Base-by-base conservation (phyloP, 1,284 basidiomycete genomes). In the Exobasidium cylindrosporum region DNA sequence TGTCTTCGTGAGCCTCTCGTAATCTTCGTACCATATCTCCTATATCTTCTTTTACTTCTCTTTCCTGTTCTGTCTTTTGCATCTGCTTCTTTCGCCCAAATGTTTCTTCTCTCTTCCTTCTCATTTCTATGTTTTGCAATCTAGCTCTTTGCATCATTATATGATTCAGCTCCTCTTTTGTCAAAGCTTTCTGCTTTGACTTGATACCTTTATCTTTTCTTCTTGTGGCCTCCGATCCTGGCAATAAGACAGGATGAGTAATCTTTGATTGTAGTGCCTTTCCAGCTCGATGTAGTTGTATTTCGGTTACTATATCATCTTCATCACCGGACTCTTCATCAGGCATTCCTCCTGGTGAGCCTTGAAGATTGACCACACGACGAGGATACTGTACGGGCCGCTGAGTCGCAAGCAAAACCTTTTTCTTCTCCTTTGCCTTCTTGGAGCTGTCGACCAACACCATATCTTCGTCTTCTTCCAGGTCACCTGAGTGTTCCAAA, bases 91-190 rank as follows among this genome's bases (percentile, higher is more conserved):
- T 50, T 1, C n/a, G 5, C 14, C 24, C 43, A 32, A 32, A 6
- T n/a, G 31, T 30, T 21, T 17, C 45, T 44, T 54, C 58, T n/a
- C 17, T 52, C 2, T 53, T 23, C 32, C 10, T 32, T 21, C 49
- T 23, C 35, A 28, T 35, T 46, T 61, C 43, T 10, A 59, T 29
- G 35, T 44, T 49, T 24, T 47, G 28, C 49, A 14, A 49, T 54
- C 40, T 32, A 32, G 3, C 58, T 54, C 69, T 67, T 40, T 66
- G 65, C 47, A 70, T 63, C 40, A 77, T 35, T 0, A 69, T 69
- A 0, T 67, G 72, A 29, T 75, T 75, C 32, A 77, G 66, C 47
- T 73, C 64, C 10, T 60, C 70, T 24, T 62, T 60, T 11, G 68
- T 72, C 65, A 72, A 58, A 28, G 65, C 62, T 21, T 55, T 47